Conservation (phyloP, 805 yeast genomes). For the Henningerozyma blattae region DNA sequence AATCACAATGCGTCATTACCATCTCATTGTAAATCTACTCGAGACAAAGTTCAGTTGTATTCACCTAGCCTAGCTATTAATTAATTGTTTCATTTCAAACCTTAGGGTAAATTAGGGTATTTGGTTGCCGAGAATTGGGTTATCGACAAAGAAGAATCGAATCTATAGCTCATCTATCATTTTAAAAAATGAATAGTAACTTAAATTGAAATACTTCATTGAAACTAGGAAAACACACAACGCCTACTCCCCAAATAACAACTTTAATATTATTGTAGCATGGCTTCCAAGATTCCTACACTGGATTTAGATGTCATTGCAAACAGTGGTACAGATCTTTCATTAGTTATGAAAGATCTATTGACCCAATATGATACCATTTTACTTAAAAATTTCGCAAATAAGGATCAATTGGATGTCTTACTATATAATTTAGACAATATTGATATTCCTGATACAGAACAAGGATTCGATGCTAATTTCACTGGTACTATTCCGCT, state of each 20-base stretch:
- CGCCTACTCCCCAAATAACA: neutral
- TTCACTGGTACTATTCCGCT: slow-evolving; percentile 16
- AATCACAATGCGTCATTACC: too few species aligned
- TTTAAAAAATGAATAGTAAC: too few species aligned
- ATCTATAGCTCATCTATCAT: too few species aligned
- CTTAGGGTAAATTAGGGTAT: too few species aligned
- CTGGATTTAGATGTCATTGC: neutral
- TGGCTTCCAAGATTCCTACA: neutral
- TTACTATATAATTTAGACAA: slow-evolving; percentile 4
- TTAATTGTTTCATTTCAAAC: too few species aligned
- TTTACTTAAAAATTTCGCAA: slow-evolving; percentile 21
- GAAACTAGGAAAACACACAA: too few species aligned
- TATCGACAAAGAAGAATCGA: too few species aligned
- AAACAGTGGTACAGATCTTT: neutral
- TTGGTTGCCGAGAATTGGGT: too few species aligned
- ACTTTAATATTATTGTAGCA: neutral
- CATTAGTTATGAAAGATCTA: neutral
- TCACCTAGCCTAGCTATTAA: too few species aligned
- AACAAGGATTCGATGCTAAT: slow-evolving; percentile 17
- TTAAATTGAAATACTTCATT: too few species aligned
- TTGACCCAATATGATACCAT: slow-evolving; percentile 14
- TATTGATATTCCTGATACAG: slow-evolving; percentile 4
- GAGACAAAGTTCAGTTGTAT: too few species aligned
- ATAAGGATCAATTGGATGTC: slow-evolving; percentile 9
- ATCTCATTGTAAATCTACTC: too few species aligned